Evolutionary conservation across 805 yeast species (phyloP).

Genomic region (Kuraishia floccosa): DNA sequence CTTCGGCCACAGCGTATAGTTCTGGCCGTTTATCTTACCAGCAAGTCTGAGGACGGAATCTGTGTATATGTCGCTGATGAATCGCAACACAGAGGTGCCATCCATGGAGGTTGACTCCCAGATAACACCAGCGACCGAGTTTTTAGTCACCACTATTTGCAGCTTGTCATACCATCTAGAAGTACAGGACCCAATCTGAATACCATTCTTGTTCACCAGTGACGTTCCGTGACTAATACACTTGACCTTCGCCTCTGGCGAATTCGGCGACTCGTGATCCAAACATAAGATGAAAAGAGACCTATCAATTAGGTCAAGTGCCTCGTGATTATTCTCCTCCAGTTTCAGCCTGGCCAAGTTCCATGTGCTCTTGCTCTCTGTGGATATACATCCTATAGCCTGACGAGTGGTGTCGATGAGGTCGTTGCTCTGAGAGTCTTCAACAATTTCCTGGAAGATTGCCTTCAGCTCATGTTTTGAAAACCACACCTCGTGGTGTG

Average conservation of each 20-base stretch:
- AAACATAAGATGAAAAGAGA: constrained; percentile 41
- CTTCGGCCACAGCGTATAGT: constrained; percentile 39
- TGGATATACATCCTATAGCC: constrained; percentile 43
- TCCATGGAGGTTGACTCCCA: constrained; percentile 52
- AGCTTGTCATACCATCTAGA: constrained; percentile 51
- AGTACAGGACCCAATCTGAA: constrained; percentile 46
- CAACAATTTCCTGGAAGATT: constrained; percentile 30
- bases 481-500: constrained; percentile 40
- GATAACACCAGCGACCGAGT: constrained; percentile 47
- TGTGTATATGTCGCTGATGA: constrained; percentile 46
- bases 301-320: constrained; percentile 28
- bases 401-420: constrained; percentile 26
- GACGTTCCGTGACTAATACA: constrained; percentile 44
- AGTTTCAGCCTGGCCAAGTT: constrained; percentile 30
- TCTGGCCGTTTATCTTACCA: constrained; percentile 43
- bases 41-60: constrained; percentile 47
- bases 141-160: constrained; percentile 39
- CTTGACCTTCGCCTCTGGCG: constrained; percentile 36
- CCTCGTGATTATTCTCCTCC: constrained; percentile 22
- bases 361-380: constrained; percentile 41
- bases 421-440: constrained; percentile 21
- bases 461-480: constrained; percentile 37
- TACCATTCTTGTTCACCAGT: constrained; percentile 27
- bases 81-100: constrained; percentile 44
- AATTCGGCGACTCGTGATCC: constrained; percentile 32